Conservation (phyloP, 2,329 filamentous ascomycete genomes). For the Sclerotinia nivalis region DNA sequence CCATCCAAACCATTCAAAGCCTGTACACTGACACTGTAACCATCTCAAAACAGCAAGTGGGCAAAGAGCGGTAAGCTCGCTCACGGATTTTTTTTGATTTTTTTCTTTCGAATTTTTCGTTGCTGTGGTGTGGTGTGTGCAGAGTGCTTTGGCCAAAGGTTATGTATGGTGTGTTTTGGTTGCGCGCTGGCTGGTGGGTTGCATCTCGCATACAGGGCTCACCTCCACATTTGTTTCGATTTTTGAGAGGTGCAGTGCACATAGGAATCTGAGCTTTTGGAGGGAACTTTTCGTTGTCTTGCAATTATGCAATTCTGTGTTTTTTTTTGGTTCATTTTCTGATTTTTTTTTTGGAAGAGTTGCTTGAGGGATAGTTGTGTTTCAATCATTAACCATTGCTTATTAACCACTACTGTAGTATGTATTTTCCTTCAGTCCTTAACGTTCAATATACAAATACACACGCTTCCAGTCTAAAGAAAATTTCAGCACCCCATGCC, state of each 20-base stretch:
- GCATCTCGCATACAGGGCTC: neutral
- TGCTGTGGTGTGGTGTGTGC: neutral
- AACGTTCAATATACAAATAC: neutral
- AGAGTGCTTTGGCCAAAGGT: neutral
- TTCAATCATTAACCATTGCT: no score
- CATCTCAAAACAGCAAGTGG: conserved; percentile 7
- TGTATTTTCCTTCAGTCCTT: neutral
- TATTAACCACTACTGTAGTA: neutral
- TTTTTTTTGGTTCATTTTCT: neutral
- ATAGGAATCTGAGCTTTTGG: conserved; percentile 9
- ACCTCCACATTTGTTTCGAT: neutral
- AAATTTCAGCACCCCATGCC: neutral
- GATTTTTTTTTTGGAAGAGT: neutral
- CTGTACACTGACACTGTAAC: neutral
- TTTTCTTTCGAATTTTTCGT: neutral
- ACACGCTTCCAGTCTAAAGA: neutral
- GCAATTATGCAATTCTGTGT: neutral
- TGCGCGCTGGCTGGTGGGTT: conserved; percentile 10
- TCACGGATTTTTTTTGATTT: neutral
- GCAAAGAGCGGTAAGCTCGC: conserved; percentile 11
- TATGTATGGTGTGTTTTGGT: neutral
- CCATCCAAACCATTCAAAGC: neutral
- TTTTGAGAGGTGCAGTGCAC: neutral
- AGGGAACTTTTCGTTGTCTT: neutral
- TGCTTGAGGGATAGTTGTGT: no score